phyloP scores from a whole-genome alignment of 352 stramenopile species.

The Pythium aquatile region DNA sequence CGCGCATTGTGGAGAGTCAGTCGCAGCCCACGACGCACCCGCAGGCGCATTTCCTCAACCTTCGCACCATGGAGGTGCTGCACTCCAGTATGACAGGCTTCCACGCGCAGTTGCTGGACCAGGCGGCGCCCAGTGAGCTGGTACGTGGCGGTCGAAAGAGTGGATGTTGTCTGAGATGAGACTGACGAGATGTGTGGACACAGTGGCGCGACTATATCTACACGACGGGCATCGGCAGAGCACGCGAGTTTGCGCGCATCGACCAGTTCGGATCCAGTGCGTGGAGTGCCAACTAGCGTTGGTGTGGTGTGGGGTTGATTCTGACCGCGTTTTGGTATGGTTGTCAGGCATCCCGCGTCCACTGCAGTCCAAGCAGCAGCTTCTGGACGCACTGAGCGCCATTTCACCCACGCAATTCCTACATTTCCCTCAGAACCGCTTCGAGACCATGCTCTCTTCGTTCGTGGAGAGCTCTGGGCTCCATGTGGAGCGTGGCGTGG shows the following conservation, averaged over 20 bases:
- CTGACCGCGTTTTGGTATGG: neutral
- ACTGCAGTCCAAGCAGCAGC: conserved; percentile 27
- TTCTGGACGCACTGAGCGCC: conserved; percentile 35
- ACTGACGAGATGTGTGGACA: neutral
- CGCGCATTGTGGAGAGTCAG: conserved; percentile 79
- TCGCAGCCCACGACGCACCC: conserved; percentile 80
- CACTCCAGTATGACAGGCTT: conserved; percentile 66
- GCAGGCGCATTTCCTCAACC: conserved; percentile 95
- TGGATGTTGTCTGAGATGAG: neutral
- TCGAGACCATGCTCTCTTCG: conserved; percentile 60
- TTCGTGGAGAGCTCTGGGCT: conserved; percentile 50
- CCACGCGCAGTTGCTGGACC: conserved; percentile 60
- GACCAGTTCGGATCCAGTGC: conserved; percentile 77
- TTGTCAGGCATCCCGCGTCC: conserved; percentile 45
- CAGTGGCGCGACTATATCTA: conserved; percentile 88
- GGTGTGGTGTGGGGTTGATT: neutral
- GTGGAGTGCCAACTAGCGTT: conserved; percentile 1
- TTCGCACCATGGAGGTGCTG: conserved; percentile 93
- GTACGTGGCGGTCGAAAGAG: conserved; percentile 29
- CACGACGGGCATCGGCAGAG: conserved; percentile 65
- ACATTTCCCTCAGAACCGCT: conserved; percentile 85
- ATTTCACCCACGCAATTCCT: conserved; percentile 81
- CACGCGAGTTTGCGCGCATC: conserved; percentile 68
- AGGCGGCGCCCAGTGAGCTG: conserved; percentile 59
- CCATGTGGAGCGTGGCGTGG: conserved; percentile 57